Conservation (phyloP, 257 asterid genomes). For the Solanum commersonii region DNA sequence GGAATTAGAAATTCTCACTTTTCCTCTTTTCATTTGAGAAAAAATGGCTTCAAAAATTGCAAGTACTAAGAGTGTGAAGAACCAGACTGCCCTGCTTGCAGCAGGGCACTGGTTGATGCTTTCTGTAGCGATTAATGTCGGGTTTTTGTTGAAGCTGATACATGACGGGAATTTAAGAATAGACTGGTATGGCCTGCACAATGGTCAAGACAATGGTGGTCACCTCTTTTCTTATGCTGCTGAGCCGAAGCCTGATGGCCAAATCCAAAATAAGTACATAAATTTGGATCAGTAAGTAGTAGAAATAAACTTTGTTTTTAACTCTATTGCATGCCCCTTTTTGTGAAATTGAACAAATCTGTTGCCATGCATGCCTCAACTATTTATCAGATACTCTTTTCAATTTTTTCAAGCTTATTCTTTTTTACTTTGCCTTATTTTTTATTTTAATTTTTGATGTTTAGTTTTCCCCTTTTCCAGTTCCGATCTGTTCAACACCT, state of each 20-base stretch:
- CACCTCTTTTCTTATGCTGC: background rate
- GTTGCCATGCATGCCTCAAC: background rate
- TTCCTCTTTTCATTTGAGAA: background rate
- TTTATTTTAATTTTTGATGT: background rate
- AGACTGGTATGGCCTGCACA: background rate
- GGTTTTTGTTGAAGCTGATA: constrained; percentile 12
- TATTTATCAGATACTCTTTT: background rate
- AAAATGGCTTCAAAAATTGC: background rate
- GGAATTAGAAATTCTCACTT: background rate
- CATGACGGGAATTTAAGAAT: constrained; percentile 5
- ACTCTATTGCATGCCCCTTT: constrained; percentile 1
- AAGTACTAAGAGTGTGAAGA: background rate
- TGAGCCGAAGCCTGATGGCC: background rate
- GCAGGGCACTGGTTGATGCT: constrained; percentile 11
- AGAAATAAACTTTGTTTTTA: background rate
- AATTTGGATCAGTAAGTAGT: constrained; percentile 81
- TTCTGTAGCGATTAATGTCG: constrained; percentile 21
- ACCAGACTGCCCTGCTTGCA: background rate
- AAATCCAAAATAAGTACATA: constrained; percentile 6
- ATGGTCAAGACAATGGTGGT: background rate
- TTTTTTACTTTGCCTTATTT: background rate
- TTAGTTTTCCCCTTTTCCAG: background rate
- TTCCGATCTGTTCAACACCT: background rate
- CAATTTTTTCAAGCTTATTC: background rate
- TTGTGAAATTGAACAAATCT: background rate